Percentiles rank a stretch among this genome's conserved stretches.
These are phyloP conservation scores for Ceratocystis diversiconidia DNA, from an alignment of 2,329 filamentous ascomycete species.

Conservation along the genomic window DNA sequence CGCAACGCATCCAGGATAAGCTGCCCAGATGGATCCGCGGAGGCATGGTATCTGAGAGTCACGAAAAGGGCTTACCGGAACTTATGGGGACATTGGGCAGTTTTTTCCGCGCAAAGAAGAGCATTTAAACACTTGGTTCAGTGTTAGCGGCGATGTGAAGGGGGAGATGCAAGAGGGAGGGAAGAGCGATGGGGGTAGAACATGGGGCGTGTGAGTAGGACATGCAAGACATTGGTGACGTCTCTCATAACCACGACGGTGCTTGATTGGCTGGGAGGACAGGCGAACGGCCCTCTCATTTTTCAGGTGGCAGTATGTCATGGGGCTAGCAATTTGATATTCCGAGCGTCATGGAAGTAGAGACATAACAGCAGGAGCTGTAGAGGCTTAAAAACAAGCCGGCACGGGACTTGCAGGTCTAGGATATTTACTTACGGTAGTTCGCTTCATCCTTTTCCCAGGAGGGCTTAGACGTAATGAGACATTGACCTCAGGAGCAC, in stretches of 20 bases:
- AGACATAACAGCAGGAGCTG: background rate
- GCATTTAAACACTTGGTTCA: background rate
- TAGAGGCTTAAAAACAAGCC: background rate
- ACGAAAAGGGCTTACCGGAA: constrained; percentile 38
- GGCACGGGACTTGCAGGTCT: background rate
- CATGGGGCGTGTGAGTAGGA: background rate
- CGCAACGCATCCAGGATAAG: constrained; percentile 58
- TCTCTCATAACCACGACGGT: background rate
- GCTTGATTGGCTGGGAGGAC: background rate
- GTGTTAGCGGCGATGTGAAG: background rate
- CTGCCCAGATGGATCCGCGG: constrained; percentile 78
- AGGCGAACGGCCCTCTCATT: background rate
- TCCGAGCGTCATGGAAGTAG: background rate
- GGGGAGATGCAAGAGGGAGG: background rate
- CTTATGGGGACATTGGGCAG: constrained; percentile 43
- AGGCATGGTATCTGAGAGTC: constrained; percentile 42
- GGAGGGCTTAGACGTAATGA: background rate
- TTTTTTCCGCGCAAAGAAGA: constrained; percentile 44
- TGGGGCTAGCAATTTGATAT: background rate
- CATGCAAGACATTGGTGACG: background rate
- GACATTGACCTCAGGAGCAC: background rate
- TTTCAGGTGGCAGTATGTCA: constrained; percentile 4
- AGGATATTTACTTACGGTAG: background rate
- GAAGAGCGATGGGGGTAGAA: background rate
- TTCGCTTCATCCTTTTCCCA: background rate